phyloP scores from a whole-genome alignment of 1,139 yeast genomes.

The Yamadazyma conglobata region DNA sequence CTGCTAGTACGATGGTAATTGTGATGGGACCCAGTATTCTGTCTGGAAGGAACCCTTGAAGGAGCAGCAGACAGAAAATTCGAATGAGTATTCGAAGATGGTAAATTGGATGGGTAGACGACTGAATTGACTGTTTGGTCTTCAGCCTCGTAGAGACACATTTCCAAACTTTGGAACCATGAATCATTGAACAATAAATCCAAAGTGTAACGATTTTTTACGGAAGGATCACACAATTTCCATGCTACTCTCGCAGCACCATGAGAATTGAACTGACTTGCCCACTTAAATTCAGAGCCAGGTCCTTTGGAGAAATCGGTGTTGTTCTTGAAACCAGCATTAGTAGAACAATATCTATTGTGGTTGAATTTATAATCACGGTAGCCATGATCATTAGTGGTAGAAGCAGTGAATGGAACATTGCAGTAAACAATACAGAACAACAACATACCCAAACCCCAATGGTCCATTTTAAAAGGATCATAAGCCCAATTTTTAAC shows the following conservation, averaged over 20 bases:
- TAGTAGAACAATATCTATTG: slow-evolving; percentile 44
- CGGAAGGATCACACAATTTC: slow-evolving; percentile 68
- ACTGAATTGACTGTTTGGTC: slow-evolving; percentile 45
- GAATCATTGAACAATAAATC: slow-evolving; percentile 56
- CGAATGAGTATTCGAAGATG: slow-evolving; percentile 11
- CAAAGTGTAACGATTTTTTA: slow-evolving; percentile 50
- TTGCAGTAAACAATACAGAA: slow-evolving; percentile 58
- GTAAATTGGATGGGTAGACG: slow-evolving; percentile 26
- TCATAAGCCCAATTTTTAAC: slow-evolving; percentile 50
- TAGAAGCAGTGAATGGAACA: slow-evolving; percentile 58
- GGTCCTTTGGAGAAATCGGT: slow-evolving; percentile 52
- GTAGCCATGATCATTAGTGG: slow-evolving; percentile 49
- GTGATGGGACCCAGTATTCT: slow-evolving; percentile 22
- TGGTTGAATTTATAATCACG: slow-evolving; percentile 57
- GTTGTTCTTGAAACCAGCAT: slow-evolving; percentile 53
- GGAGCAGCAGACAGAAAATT: slow-evolving; percentile 21
- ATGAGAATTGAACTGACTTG: slow-evolving; percentile 53
- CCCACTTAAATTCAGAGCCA: slow-evolving; percentile 64
- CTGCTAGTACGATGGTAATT: slow-evolving; percentile 3
- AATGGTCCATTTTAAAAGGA: slow-evolving; percentile 66
- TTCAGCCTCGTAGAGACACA: slow-evolving; percentile 55
- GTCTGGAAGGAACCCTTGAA: slow-evolving; percentile 36
- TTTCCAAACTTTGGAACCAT: slow-evolving; percentile 59
- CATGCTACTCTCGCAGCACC: slow-evolving; percentile 70
- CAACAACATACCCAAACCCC: slow-evolving; percentile 69